Evolutionary conservation across 164 flowering plant genomes (phyloP).

Genomic region (Tinospora cordifolia): DNA sequence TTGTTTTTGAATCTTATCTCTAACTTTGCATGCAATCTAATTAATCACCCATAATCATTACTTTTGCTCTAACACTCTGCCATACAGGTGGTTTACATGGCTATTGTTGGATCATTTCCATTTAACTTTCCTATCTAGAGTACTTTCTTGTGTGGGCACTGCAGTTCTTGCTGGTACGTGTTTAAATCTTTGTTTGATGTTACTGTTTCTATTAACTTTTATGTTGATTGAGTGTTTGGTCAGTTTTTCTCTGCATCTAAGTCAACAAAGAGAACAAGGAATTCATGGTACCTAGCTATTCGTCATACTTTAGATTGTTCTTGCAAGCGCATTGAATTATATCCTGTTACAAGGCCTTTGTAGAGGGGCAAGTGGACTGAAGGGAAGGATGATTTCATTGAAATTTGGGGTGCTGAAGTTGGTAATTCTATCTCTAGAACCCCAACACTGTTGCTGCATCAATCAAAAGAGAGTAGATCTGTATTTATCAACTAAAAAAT

Average conservation of each 20-base stretch:
- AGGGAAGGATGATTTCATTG: too few species aligned
- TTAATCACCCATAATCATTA: too few species aligned
- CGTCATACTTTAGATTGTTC: neutral
- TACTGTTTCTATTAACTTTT: neutral
- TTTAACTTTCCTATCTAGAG: constrained; percentile 93
- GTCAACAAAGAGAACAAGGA: constrained; percentile 99
- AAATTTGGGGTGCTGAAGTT: too few species aligned
- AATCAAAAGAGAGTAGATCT: too few species aligned
- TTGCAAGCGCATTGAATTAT: neutral
- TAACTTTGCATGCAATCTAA: too few species aligned
- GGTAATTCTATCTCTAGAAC: too few species aligned
- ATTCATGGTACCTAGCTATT: constrained; percentile 59
- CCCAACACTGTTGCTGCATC: too few species aligned
- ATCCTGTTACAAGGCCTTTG: too few species aligned
- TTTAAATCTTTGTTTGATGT: neutral
- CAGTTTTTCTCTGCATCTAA: constrained; percentile 95
- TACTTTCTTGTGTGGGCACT: constrained; percentile 89
- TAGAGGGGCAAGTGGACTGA: too few species aligned
- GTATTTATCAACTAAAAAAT: too few species aligned
- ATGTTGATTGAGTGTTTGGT: neutral
- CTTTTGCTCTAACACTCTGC: constrained; percentile 9
- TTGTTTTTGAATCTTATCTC: too few species aligned
- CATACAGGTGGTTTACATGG: constrained; percentile 87
- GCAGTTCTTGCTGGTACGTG: constrained; percentile 90
- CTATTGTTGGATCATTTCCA: constrained; percentile 92